Conservation (phyloP, 805 yeast species). For the Wickerhamomyces hampshirensis region DNA sequence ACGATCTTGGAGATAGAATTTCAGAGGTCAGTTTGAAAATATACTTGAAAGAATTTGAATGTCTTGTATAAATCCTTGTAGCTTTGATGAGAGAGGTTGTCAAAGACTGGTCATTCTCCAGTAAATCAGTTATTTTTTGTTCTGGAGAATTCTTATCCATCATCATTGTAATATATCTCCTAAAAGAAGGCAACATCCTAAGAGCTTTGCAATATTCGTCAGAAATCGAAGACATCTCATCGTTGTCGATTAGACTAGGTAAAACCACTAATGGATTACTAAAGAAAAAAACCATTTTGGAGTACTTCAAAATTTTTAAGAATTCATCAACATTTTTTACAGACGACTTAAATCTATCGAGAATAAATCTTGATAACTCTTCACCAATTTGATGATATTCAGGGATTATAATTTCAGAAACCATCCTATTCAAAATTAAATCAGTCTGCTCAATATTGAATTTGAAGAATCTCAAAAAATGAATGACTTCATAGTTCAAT, state of each 20-base stretch:
- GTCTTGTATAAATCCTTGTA: slow-evolving; percentile 11
- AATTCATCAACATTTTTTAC: slow-evolving; percentile 23
- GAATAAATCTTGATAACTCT: slow-evolving; percentile 15
- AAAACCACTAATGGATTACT: slow-evolving; percentile 18
- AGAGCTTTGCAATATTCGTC: slow-evolving; percentile 21
- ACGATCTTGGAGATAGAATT: slow-evolving; percentile 12
- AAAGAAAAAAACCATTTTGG: slow-evolving; percentile 23
- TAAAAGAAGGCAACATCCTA: slow-evolving; percentile 33
- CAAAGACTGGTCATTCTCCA: slow-evolving; percentile 20
- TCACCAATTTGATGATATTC: slow-evolving; percentile 18
- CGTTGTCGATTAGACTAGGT: slow-evolving; percentile 6
- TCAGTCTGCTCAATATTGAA: slow-evolving; percentile 24
- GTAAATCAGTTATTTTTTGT: slow-evolving; percentile 9
- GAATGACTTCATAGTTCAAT: slow-evolving; percentile 13
- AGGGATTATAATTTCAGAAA: slow-evolving; percentile 15
- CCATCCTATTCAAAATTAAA: slow-evolving; percentile 18
- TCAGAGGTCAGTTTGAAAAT: slow-evolving; percentile 17
- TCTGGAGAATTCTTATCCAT: slow-evolving; percentile 4
- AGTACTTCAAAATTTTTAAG: slow-evolving; percentile 18
- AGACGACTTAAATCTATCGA: slow-evolving; percentile 19
- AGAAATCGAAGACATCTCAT: slow-evolving; percentile 1
- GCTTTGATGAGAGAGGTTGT: slow-evolving; percentile 14
- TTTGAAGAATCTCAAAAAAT: slow-evolving; percentile 11
- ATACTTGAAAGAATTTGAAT: slow-evolving; percentile 15
- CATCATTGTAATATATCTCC: slow-evolving; percentile 14